phyloP scores from a whole-genome alignment of 306 rosid species.

The Rosa lucieae region DNA sequence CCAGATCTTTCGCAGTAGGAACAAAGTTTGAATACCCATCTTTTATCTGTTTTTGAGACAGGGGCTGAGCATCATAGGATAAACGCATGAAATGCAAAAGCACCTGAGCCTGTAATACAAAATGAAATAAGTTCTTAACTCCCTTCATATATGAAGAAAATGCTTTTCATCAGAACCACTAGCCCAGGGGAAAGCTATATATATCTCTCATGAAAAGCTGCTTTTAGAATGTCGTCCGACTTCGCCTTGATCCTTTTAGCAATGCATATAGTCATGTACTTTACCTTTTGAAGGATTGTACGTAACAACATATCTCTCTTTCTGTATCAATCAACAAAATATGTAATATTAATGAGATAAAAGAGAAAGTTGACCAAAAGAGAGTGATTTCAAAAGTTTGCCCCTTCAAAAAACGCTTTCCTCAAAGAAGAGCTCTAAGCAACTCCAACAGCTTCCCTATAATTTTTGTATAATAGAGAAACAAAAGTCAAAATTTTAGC shows the following conservation, averaged over 20 bases:
- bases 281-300: constrained; percentile 76
- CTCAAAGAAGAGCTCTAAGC: constrained; percentile 76
- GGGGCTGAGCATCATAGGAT: constrained; percentile 33
- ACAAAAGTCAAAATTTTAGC: too few relatives aligned
- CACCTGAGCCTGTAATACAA: constrained; percentile 78
- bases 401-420: constrained; percentile 35
- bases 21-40: constrained; percentile 30
- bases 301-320: constrained; percentile 81
- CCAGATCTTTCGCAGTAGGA: constrained; percentile 52
- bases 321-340: constrained; percentile 50
- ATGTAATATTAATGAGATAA: constrained; percentile 18
- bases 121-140: constrained; percentile 22
- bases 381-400: constrained; percentile 2
- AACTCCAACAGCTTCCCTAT: too few relatives aligned
- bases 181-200: constrained; percentile 20
- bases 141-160: constrained; percentile 1
- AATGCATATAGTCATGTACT: constrained; percentile 92
- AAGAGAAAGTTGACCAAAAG: neutral
- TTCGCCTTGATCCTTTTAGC: constrained; percentile 91
- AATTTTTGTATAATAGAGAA: constrained; percentile 65
- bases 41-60: constrained; percentile 39
- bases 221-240: constrained; percentile 95
- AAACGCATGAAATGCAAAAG: constrained; percentile 72
- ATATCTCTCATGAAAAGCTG: constrained; percentile 94
- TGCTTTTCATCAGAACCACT: constrained; percentile 15